Percentiles rank a stretch among this genome's conserved stretches.
phyloP scores from a whole-genome alignment of 2,329 filamentous ascomycete species.

The Aciculosporium take region DNA sequence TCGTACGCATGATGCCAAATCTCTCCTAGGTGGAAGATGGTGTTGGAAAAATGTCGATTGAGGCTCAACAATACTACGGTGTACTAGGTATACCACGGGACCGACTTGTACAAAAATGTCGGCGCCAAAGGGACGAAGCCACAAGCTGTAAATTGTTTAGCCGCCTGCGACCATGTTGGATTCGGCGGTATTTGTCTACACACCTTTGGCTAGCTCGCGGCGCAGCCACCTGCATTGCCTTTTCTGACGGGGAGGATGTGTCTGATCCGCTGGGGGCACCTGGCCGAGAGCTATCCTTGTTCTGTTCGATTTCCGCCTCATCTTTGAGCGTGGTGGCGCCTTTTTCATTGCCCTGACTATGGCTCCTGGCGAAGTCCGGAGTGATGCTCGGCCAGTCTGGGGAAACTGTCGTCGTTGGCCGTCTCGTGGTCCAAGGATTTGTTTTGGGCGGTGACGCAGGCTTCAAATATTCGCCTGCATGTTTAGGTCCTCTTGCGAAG shows the following conservation, averaged over 20 bases:
- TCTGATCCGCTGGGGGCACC: neutral
- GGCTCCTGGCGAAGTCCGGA: constrained; percentile 1
- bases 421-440: constrained; percentile 17
- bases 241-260: constrained; percentile 7
- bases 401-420: neutral
- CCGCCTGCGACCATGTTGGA: neutral
- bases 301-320: neutral
- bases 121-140: constrained; percentile 18
- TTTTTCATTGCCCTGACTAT: neutral
- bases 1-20: constrained; percentile 8
- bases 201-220: constrained; percentile 15
- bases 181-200: neutral
- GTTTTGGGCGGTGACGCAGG: constrained; percentile 20
- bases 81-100: constrained; percentile 14
- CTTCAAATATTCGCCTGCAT: constrained; percentile 9
- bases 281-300: neutral
- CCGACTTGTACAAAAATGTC: constrained; percentile 18
- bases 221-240: constrained; percentile 14
- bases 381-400: constrained; percentile 3
- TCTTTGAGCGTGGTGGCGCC: neutral
- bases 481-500: neutral
- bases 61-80: constrained; percentile 20
- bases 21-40: constrained; percentile 16
- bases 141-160: constrained; percentile 13
- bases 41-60: constrained; percentile 21